Base-by-base conservation (phyloP, 495 filamentous ascomycete species). In the Podospora australis region DNA sequence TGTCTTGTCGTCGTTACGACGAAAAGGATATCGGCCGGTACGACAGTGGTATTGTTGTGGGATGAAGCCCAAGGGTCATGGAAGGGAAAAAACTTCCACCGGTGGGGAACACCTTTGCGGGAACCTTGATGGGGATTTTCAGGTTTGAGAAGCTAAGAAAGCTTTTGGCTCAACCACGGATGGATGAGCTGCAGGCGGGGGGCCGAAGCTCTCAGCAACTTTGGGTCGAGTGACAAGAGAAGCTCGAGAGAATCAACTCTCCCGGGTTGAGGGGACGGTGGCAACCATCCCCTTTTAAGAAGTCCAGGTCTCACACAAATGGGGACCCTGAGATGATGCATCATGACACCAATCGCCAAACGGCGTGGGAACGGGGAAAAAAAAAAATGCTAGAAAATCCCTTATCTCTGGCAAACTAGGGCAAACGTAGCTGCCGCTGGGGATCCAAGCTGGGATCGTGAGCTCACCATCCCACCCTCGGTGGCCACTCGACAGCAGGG, bases 331-430 rank as follows among this genome's bases (percentile, higher is more conserved):
- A 20, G 42, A 21, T 11, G 25, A 28, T 42, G 20, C 16, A 11
- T 29, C 16, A 13, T 13, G 21, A 26, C 21, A 25, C 39, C 32
- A 52, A 56, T 39, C 26, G 41, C 28, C 40, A 36, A 25, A 43
- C 25, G 36, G 49, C 28, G 32, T 20, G 39, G 39, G 24, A 19
- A 39, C 26, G 14, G 22, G 22, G 25, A 34, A 30, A 35, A 52
- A 49, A 54, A 42, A 51, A 56, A 58, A 43, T 58, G 45, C 52
- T 56, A 54, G 39, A 51, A 56, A 58, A 43, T 58, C 48, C 52
- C 58, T 63, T 63, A 63, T 63, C 60, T 61, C 43, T 63, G 52
- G 39, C 40, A 45, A 48, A 41, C 46, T 59, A 39, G 49, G 52
- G 44, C 39, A 41, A 53, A 46, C 51, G 44, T 53, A 59, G 41